Base-by-base conservation (phyloP, 768 basidiomycete genomes). In the Rhizopogon salebrosus region DNA sequence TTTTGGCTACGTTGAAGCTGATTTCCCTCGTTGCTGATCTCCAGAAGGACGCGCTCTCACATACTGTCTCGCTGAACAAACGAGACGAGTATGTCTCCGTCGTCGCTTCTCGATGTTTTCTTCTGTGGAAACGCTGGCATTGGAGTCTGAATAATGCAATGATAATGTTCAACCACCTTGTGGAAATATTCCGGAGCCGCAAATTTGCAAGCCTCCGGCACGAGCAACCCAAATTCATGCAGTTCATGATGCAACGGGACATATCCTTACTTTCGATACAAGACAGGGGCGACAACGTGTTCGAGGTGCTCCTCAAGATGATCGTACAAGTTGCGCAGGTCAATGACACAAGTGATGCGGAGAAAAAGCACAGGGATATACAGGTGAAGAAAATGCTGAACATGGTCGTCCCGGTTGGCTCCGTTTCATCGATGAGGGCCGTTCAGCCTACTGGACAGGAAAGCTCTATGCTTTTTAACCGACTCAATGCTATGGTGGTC, bases 391-490 rank as follows among this genome's bases (percentile, higher is more conserved):
- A 92, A 59, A 69, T 95, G 8, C 68, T 92, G 38, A 82, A 87
- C 7, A 73, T 89, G 22, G 78, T 84, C 6, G 78, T 85, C 16
- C 91, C 93, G 0, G 78, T 92, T 26, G 81, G 84, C 23, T 73
- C 84, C 3, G 76, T 92, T 6, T 75, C 82, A 1, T 89, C 87
- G 70, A 78, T 78, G 3, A 78, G 80, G 38, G 65, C 67, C 1
- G 70, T 64, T 3, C 80, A 79, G 4, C 83, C 85, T 0, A 70
- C 74, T 0, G 55, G 64, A 3, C 72, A 77, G 31, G 81, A 88
- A 35, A 73, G 89, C 2, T 87, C 90, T 1, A 84, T 84, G 77
- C 74, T 95, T 31, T 82, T 86, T 67, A 97, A 97, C 67, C 83
- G 93, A 8, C 83, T 90, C 60, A 82, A 80, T 45, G 84, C 88